Percentiles rank a stretch among this genome's conserved stretches.
phyloP scores from a whole-genome alignment of 2,329 filamentous ascomycete genomes.

The Exophiala mesophila region DNA sequence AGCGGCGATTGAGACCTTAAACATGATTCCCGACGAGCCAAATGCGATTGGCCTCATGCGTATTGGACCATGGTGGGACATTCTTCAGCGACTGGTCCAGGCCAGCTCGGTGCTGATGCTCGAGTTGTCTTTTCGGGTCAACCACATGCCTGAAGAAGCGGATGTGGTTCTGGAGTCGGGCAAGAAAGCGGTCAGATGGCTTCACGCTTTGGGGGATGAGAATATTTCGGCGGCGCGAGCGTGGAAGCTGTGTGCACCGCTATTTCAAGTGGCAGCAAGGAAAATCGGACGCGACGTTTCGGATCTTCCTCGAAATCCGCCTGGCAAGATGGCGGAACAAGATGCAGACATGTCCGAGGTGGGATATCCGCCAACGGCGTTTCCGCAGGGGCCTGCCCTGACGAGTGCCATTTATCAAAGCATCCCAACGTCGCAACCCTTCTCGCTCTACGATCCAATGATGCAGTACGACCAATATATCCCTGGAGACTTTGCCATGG shows the following conservation, averaged over 20 bases:
- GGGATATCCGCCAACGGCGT: background rate
- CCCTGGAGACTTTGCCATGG: slow-evolving; percentile 12
- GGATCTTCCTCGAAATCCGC: slow-evolving; percentile 28
- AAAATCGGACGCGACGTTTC: slow-evolving; percentile 31
- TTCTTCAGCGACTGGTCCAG: slow-evolving; percentile 44
- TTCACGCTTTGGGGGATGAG: slow-evolving; percentile 37
- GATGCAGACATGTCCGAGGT: slow-evolving; percentile 11
- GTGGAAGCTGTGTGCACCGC: slow-evolving; percentile 39
- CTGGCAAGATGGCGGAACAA: slow-evolving; percentile 12
- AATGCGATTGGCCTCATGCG: slow-evolving; percentile 38
- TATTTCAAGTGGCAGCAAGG: slow-evolving; percentile 33
- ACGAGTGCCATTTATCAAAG: slow-evolving; percentile 2
- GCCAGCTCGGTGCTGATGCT: slow-evolving; percentile 41
- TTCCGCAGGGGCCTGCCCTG: background rate
- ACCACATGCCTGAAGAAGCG: slow-evolving; percentile 41
- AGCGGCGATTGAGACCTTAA: slow-evolving; percentile 36
- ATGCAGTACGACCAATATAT: slow-evolving; percentile 27
- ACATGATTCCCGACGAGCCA: slow-evolving; percentile 40
- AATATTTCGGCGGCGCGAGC: slow-evolving; percentile 37
- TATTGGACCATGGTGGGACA: slow-evolving; percentile 42
- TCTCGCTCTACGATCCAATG: slow-evolving; percentile 21
- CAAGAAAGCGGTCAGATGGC: slow-evolving; percentile 42
- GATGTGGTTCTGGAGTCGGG: slow-evolving; percentile 32
- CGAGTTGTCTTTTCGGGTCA: slow-evolving; percentile 41
- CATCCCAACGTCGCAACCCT: slow-evolving; percentile 12